These are phyloP conservation scores for Paradendryphiella salina DNA, from an alignment of 2,329 filamentous ascomycete genomes.

Conservation along the genomic window DNA sequence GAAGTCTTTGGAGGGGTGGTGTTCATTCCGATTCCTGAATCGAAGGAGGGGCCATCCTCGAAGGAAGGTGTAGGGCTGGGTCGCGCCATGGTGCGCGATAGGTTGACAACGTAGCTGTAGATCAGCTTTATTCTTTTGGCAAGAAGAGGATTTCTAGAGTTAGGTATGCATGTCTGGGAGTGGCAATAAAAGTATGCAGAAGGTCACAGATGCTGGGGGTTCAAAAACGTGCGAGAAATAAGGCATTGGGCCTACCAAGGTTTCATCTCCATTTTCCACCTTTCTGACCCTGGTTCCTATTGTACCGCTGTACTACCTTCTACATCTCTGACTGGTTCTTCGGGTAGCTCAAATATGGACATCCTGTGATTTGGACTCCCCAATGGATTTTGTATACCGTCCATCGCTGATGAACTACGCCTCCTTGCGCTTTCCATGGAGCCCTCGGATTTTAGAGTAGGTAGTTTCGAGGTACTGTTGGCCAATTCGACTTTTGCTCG, in stretches of 20 bases:
- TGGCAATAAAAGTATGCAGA: not conserved
- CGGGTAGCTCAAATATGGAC: constrained; percentile 51
- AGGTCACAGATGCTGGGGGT: not conserved
- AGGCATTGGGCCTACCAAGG: not conserved
- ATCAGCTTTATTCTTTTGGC: not conserved
- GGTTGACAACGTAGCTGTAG: not conserved
- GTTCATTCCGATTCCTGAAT: constrained; percentile 7
- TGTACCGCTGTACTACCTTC: constrained; percentile 34
- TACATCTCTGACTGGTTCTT: constrained; percentile 48
- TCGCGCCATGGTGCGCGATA: not conserved
- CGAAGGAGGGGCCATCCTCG: not conserved
- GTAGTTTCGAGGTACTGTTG: constrained; percentile 15
- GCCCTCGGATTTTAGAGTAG: constrained; percentile 13
- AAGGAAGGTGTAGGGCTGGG: not conserved
- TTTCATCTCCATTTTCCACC: constrained; percentile 1
- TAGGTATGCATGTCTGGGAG: not conserved
- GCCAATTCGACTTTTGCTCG: constrained; percentile 28
- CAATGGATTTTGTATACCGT: constrained; percentile 29
- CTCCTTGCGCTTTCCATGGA: constrained; percentile 5
- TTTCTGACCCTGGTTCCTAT: constrained; percentile 11
- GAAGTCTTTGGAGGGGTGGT: not conserved
- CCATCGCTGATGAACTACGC: not conserved
- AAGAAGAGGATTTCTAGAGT: not conserved
- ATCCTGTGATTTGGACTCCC: constrained; percentile 39
- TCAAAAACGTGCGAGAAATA: not conserved